These are phyloP conservation scores for Lophium mytilinum DNA, from an alignment of 495 filamentous ascomycete species.

Conservation along the genomic window DNA sequence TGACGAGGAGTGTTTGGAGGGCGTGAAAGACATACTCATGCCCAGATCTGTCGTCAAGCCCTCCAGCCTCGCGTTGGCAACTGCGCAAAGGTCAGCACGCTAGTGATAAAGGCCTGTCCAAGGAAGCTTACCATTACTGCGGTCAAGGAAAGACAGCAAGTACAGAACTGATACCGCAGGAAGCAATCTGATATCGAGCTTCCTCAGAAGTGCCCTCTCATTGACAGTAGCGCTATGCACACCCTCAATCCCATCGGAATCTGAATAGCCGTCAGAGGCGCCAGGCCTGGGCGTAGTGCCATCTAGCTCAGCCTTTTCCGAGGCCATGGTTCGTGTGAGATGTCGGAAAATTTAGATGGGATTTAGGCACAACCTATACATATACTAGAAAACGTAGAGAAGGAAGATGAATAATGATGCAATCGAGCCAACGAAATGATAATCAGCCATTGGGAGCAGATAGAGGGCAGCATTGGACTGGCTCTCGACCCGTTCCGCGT, in stretches of 20 bases:
- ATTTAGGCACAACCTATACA: background rate
- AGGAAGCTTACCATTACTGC: slow-evolving; percentile 54
- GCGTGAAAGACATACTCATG: slow-evolving; percentile 41
- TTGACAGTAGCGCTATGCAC: background rate
- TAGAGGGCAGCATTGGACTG: too few relatives aligned
- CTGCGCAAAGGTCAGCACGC: slow-evolving; percentile 30
- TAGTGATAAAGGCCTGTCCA: slow-evolving; percentile 69
- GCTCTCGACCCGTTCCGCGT: too few relatives aligned
- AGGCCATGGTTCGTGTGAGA: background rate
- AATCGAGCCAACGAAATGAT: too few relatives aligned
- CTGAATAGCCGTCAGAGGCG: background rate
- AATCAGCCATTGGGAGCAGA: too few relatives aligned
- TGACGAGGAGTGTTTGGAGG: background rate
- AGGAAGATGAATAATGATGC: too few relatives aligned
- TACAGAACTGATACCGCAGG: slow-evolving; percentile 63
- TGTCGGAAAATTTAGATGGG: background rate
- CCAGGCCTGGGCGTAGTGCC: background rate
- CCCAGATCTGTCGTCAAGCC: slow-evolving; percentile 55
- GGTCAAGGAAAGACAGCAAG: slow-evolving; percentile 64
- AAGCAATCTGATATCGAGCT: slow-evolving; percentile 55
- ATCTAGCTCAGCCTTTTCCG: background rate
- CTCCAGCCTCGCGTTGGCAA: slow-evolving; percentile 52
- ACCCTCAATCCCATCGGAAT: background rate
- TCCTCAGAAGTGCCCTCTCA: slow-evolving; percentile 55
- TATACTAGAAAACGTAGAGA: background rate